Evolutionary conservation across 75 land plant genomes (phyloP), one percentile per base, ranked within the genome.

Genomic region (Cunninghamia lanceolata): DNA sequence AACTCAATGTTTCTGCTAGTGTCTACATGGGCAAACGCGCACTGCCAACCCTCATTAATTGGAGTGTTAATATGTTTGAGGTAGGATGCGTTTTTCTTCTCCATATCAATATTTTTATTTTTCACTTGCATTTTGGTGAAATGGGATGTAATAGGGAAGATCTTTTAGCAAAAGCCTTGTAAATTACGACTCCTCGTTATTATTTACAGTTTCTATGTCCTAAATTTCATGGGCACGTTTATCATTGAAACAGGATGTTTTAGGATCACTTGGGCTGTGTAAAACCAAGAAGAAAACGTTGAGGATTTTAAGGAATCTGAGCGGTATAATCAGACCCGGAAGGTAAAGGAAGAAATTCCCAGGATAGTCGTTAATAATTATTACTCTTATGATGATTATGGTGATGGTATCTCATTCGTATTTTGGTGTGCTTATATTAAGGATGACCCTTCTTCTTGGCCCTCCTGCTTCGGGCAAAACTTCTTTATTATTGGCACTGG

Each of bases 391-490:
- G 30, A 73, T 21, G 19, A 15, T 53, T 53, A 53, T 15, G 19
- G 19, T 40, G 2, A 76, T n/a, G 21, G 10, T 19, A 79, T 42
- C 21, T 45, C 2, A 83, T 83, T 43, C 38, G 7, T 46, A 17
- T 32, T 83, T 35, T 28, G 84, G 47, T 19, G n/a, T 43, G 38
- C 0, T 42, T 10, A n/a, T 82, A 47, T 89, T 46, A 85, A 95
- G 97, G 74, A 88, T 95, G 91, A 92, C 95, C 3, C 84, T 95
- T 52, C 93, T 95, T 66, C 85, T 95, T 45, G 97, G 97, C 0
- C 97, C 97, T 0, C 97, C 97, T 42, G 87, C 90, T 0, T 94
- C 97, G 9, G 97, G 97, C 32, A 95, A 95, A 79, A 94, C 94
- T 36, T 94, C 92, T 19, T 86, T 95, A 85, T 85, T 95, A 76